Evolutionary conservation across 768 basidiomycete species (phyloP), one percentile per base, ranked within the genome.

Genomic region (Lanmaoa pseudosensibilis): DNA sequence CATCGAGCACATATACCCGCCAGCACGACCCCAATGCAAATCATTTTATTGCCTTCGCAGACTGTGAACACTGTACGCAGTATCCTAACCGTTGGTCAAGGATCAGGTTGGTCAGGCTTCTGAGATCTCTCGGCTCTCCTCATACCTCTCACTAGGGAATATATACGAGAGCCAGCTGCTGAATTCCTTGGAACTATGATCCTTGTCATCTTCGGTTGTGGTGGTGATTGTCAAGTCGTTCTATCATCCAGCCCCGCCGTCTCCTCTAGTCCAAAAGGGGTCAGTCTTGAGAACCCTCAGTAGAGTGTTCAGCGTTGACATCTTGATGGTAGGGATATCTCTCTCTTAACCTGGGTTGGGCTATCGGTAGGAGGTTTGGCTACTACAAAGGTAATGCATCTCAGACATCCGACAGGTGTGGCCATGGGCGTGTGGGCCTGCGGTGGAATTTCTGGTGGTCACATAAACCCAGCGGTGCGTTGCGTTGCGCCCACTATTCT

Each of bases 391-490:
- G 33, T 3, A 18, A 37, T 11, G 10, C 30, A 36, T 41, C 51
- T 56, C 37, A 63, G 16, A 39, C 37, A 13, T 52, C 10, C 5
- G 25, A 49, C 48, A 78, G 77, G 86, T 25, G 75, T 82, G 4
- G 81, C 83, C 10, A 73, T 89, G 68, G 88, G 86, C 33, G 86
- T 86, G 11, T 90, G 85, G 86, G 77, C 83, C 4, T 79, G 79
- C 21, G 79, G 78, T 47, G 83, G 84, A 45, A 79, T 88, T 54
- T 88, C 88, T 45, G 88, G 86, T 7, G 88, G 87, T 30, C 88
- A 91, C 63, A 80, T 89, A 58, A 90, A 90, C 64, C 87, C 87
- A 36, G 84, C 85, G 33, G 87, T 84, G 69, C 18, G 78, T 72
- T 32, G 6, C 21, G 5, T 37, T 23, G 12, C 39, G 25, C 15